These are phyloP conservation scores for Sporothrix sp. DNA, from an alignment of 2,329 filamentous ascomycete genomes.

Conservation along the genomic window DNA sequence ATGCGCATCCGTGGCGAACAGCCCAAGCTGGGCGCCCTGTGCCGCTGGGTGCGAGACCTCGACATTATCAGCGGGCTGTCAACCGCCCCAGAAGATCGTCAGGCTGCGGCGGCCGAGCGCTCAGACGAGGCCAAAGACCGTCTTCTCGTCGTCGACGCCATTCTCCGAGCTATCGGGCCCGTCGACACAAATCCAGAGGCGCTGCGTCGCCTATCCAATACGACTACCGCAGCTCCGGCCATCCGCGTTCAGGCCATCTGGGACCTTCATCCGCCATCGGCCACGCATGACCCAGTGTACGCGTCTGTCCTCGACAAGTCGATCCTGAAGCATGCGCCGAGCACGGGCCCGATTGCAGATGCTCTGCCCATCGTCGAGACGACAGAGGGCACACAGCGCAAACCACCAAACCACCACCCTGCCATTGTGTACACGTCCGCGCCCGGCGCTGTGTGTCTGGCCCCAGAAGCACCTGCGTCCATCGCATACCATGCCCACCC, in stretches of 20 bases:
- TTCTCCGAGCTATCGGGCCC: slow-evolving; percentile 53
- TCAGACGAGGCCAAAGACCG: slow-evolving; percentile 43
- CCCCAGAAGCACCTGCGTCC: slow-evolving; percentile 28
- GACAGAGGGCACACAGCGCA: slow-evolving; percentile 48
- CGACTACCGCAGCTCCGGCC: slow-evolving; percentile 29
- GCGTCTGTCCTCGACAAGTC: slow-evolving; percentile 49
- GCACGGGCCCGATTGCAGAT: slow-evolving; percentile 24
- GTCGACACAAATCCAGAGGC: slow-evolving; percentile 39
- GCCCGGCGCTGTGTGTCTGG: slow-evolving; percentile 46
- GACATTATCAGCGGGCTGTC: slow-evolving; percentile 59
- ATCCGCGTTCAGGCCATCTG: slow-evolving; percentile 52
- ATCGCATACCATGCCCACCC: slow-evolving; percentile 52
- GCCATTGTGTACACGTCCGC: slow-evolving; percentile 55
- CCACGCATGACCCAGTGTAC: slow-evolving; percentile 37
- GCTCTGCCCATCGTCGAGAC: slow-evolving; percentile 51
- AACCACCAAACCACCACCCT: slow-evolving; percentile 58
- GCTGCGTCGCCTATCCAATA: slow-evolving; percentile 2
- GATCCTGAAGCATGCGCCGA: slow-evolving; percentile 36
- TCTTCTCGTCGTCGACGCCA: slow-evolving; percentile 51
- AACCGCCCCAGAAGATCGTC: slow-evolving; percentile 38
- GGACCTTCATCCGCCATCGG: slow-evolving; percentile 42
- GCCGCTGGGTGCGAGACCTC: slow-evolving; percentile 62
- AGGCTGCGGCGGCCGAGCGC: slow-evolving; percentile 25
- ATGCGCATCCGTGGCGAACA: slow-evolving; percentile 58
- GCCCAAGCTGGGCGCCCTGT: slow-evolving; percentile 58